phyloP scores from a whole-genome alignment of 1,139 yeast species.

The Debaryomyces sp. region DNA sequence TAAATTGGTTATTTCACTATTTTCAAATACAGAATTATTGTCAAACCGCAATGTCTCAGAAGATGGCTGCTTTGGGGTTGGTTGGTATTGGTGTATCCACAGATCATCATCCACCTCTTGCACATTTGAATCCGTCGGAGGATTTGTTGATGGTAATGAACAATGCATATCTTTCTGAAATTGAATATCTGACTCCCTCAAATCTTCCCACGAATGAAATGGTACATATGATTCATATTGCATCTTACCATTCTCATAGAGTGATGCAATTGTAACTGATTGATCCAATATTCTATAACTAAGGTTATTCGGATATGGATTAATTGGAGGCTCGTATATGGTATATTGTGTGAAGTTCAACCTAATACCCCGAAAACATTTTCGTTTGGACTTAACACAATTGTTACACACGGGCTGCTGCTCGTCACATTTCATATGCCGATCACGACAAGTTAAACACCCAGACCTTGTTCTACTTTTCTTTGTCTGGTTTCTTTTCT shows the following conservation, averaged over 20 bases:
- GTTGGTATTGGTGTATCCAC: constrained; percentile 8
- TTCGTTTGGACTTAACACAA: constrained; percentile 45
- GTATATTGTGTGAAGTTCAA: constrained; percentile 49
- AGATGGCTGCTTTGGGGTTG: background rate
- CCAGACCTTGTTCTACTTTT: constrained; percentile 48
- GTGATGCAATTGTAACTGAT: constrained; percentile 44
- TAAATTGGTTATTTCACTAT: constrained; percentile 25
- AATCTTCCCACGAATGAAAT: constrained; percentile 33
- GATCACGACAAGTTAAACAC: constrained; percentile 50
- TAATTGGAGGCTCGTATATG: constrained; percentile 38
- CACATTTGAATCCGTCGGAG: background rate
- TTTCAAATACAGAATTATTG: constrained; percentile 22
- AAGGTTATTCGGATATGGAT: constrained; percentile 2
- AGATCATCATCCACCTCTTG: background rate
- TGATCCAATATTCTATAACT: constrained; percentile 38
- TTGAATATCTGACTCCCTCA: constrained; percentile 35
- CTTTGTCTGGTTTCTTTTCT: constrained; percentile 22
- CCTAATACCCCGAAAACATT: constrained; percentile 48
- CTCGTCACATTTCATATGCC: constrained; percentile 54
- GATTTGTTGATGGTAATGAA: constrained; percentile 7
- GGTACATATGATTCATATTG: constrained; percentile 37
- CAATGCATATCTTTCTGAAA: constrained; percentile 30
- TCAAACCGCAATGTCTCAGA: constrained; percentile 11
- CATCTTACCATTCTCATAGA: constrained; percentile 35
- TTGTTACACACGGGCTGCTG: constrained; percentile 49